Percentiles rank a stretch among this genome's conserved stretches.
These are phyloP conservation scores for Sequoia sempervirens DNA, from an alignment of 75 land plant species.

Conservation along the genomic window DNA sequence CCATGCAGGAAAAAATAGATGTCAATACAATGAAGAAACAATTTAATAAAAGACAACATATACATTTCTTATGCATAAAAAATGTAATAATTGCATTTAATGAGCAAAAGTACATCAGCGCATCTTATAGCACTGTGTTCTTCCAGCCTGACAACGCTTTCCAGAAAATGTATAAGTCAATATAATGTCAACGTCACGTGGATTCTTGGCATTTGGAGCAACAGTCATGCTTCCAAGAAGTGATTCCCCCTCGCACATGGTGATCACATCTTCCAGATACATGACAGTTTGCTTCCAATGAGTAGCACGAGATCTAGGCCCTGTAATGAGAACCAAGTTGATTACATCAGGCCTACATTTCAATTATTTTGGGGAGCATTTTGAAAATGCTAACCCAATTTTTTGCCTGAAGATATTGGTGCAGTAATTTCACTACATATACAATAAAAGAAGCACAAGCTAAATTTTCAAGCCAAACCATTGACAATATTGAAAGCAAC, in stretches of 20 bases:
- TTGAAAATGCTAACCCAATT: background rate
- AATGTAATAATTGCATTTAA: background rate
- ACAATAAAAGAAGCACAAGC: background rate
- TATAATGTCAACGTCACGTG: slow-evolving; percentile 88
- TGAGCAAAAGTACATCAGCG: slow-evolving; percentile 32
- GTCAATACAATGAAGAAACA: slow-evolving; percentile 3
- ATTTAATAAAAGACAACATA: background rate
- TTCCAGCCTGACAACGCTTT: slow-evolving; percentile 48
- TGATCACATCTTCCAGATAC: slow-evolving; percentile 89
- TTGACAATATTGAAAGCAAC: background rate
- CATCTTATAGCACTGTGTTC: slow-evolving; percentile 84
- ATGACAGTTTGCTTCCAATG: slow-evolving; percentile 99
- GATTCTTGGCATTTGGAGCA: slow-evolving; percentile 80
- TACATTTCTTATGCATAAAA: background rate
- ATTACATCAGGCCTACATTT: slow-evolving; percentile 5
- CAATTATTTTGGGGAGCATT: background rate
- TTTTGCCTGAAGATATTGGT: background rate
- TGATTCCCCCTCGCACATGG: slow-evolving; percentile 89
- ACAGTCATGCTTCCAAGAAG: slow-evolving; percentile 75
- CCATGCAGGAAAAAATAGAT: background rate
- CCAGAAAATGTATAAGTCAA: slow-evolving; percentile 77
- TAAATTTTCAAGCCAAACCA: background rate
- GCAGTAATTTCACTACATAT: background rate
- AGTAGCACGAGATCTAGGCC: slow-evolving; percentile 82
- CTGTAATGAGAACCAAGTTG: slow-evolving; percentile 30